phyloP scores from a whole-genome alignment of 225 moss, liverwort and hornwort genomes.

The Asterella californica region DNA sequence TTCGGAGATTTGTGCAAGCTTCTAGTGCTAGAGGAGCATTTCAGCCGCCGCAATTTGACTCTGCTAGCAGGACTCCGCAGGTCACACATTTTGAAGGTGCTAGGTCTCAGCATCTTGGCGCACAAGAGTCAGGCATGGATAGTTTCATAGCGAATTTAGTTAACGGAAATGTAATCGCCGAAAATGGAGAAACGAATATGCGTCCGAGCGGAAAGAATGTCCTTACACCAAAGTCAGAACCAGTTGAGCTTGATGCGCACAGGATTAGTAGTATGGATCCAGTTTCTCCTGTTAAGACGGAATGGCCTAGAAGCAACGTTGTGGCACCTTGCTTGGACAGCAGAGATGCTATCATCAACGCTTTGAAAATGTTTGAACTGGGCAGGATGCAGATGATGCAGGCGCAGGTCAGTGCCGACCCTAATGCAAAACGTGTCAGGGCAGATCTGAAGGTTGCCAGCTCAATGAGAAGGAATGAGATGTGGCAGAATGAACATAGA shows the following conservation, averaged over 20 bases:
- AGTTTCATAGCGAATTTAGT: neutral
- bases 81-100: neutral
- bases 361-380: conserved; percentile 32
- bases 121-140: neutral
- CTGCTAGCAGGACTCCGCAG: neutral
- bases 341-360: conserved; percentile 3
- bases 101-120: neutral
- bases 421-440: conserved; percentile 18
- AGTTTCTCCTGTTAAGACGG: neutral
- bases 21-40: conserved; percentile 2
- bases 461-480: conserved; percentile 35
- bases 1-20: neutral
- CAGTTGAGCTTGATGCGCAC: neutral
- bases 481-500: conserved; percentile 38
- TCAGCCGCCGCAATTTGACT: neutral
- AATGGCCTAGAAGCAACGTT: neutral
- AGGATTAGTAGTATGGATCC: neutral
- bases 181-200: neutral
- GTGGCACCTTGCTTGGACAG: neutral
- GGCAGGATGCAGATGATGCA: conserved; percentile 26
- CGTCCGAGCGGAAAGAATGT: neutral
- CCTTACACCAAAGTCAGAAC: neutral
- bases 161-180: neutral
- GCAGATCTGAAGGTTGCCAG: conserved; percentile 45
- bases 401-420: conserved; percentile 23